Base-by-base conservation (phyloP, 108 stramenopile species). In the Conticribra guillardii region DNA sequence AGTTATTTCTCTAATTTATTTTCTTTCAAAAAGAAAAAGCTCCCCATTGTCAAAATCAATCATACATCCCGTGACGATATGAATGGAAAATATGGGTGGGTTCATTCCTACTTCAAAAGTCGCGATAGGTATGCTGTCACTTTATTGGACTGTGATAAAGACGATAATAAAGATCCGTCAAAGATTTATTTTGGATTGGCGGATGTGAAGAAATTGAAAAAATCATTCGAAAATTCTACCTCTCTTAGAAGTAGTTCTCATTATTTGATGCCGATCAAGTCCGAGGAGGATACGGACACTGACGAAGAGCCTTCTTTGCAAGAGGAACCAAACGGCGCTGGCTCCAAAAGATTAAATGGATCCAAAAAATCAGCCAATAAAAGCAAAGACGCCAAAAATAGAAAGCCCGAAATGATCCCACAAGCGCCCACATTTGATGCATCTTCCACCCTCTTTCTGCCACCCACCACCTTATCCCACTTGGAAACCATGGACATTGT, bases 91-190 rank as follows among this genome's bases (percentile, higher is more conserved):
- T 45, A 4, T 44, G 59, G 31, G 18, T 60, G 41, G 34, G 59
- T 60, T 4, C 59, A 60, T 41, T 1, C 59, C 8, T 60, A 60
- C 24, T 60, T 44, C 19, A 27, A 24, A 8, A 45, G 3, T 19
- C 37, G 59, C 19, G 59, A 60, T 23, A 14, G 59, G 0, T 60
- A 60, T 60, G 41, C 34, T 22, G 59, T 33, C 22, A 60, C 59
- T 2, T 23, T 60, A 23, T 24, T 60, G 19, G 22, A 45, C 30
- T 19, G 9, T 1, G 18, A 19, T 1, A 22, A 1, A 2, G 56
- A 11, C 14, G 30, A 21, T 0, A 31, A 26, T 18, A 29, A 11
- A 17, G 21, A 60, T 26, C 59, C 59, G 15, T 21, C 59, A n/a
- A 14, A 32, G 34, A 17, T 60, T 41, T 60, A 60, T 23, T 60